Base-by-base conservation (phyloP, 176 grass and related monocot genomes). In the Phoenix roebelenii region DNA sequence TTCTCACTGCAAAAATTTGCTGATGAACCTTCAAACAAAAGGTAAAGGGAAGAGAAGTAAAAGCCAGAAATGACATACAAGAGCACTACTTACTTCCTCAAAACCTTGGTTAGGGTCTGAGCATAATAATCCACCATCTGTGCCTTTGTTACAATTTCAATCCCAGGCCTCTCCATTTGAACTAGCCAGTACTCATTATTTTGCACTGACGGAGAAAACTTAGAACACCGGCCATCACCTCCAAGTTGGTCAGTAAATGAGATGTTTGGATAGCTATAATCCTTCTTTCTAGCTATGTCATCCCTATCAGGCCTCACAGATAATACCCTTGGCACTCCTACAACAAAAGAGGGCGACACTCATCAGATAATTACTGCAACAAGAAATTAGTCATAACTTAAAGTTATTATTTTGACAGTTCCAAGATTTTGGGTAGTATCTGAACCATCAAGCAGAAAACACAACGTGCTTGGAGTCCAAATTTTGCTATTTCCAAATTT, bases 171-270 rank as follows among this genome's bases (percentile, higher is more conserved):
- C 22, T 55, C 54, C 54, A 19, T 55, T 19, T 55, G n/a, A 22
- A 55, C n/a, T 55, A 55, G 54, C 54, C 54, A 55, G 54, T 19
- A 55, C 54, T 55, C 18, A 10, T 55, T 55, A 22, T 55, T 55
- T 55, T 19, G 18, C 19, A 10, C 5, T 9, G 16, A 55, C 1
- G 17, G 12, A 19, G 19, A 55, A 55, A 55, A 55, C n/a, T 18
- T 10, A 5, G 22, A 55, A 55, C 16, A 5, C 1, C 3, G 7
- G n/a, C 54, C 54, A 19, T 55, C 54, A 55, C 7, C 16, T 22
- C 22, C n/a, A 7, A 55, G 22, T 22, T 55, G 54, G 4, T 22
- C n/a, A 55, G 16, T 55, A 12, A 22, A 55, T 23, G 54, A 18
- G 5, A 9, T 2, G 5, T 55, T 22, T 3, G 22, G 4, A 22